These are phyloP conservation scores for Claviceps citrina DNA, from an alignment of 2,329 filamentous ascomycete species.

Conservation along the genomic window DNA sequence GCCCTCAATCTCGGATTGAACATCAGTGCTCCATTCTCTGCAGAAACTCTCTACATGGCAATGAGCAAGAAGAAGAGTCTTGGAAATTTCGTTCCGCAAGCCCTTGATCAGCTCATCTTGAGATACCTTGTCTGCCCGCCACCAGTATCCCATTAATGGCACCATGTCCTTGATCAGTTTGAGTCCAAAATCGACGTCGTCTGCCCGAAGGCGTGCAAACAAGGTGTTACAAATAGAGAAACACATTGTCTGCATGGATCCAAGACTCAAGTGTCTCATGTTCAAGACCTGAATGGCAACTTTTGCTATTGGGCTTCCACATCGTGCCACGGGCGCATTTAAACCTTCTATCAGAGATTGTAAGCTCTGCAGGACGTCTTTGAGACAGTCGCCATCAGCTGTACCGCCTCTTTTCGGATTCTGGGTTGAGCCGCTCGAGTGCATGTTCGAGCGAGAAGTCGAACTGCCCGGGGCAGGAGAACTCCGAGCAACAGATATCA, in stretches of 20 bases:
- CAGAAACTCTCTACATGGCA: slow-evolving; percentile 46
- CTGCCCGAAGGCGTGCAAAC: slow-evolving; percentile 48
- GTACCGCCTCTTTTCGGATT: slow-evolving; percentile 15
- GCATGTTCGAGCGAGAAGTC: slow-evolving; percentile 14
- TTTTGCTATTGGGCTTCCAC: slow-evolving; percentile 39
- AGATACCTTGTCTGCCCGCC: slow-evolving; percentile 53
- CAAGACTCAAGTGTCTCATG: slow-evolving; percentile 39
- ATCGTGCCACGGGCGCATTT: slow-evolving; percentile 49
- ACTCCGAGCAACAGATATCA: background rate
- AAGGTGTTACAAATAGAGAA: slow-evolving; percentile 64
- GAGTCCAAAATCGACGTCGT: slow-evolving; percentile 49
- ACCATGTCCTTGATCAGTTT: slow-evolving; percentile 45
- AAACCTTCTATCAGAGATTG: slow-evolving; percentile 46
- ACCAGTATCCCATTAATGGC: slow-evolving; percentile 59
- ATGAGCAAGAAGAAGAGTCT: slow-evolving; percentile 50
- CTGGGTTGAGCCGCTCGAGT: slow-evolving; percentile 16
- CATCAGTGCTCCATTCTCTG: slow-evolving; percentile 24
- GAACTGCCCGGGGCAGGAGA: slow-evolving; percentile 30
- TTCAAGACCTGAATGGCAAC: slow-evolving; percentile 46
- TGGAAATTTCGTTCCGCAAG: slow-evolving; percentile 64
- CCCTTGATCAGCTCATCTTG: slow-evolving; percentile 45
- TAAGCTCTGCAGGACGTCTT: slow-evolving; percentile 43
- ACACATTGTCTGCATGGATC: slow-evolving; percentile 52
- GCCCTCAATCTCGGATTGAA: slow-evolving; percentile 40
- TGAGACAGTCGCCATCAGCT: slow-evolving; percentile 19